Conservation (phyloP, 345 rosid species). For the Toxicodendron radicans region DNA sequence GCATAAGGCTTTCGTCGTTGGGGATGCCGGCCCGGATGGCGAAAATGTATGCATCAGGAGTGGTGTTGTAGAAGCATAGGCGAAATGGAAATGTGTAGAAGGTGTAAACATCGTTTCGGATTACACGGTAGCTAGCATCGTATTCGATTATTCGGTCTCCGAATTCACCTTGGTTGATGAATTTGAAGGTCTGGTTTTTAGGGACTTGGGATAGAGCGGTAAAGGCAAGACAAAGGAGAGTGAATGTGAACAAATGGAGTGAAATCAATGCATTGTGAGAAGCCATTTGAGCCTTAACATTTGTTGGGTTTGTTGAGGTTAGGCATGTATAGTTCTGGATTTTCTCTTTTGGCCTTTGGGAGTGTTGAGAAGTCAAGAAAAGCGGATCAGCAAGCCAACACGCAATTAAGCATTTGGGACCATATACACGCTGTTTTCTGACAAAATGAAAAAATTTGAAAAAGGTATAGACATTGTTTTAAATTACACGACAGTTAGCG, state of each 20-base stretch:
- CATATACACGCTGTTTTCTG: not conserved
- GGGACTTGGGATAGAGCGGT: conserved; percentile 11
- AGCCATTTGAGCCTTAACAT: too few relatives aligned
- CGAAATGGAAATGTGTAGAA: conserved; percentile 17
- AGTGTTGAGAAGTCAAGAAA: not conserved
- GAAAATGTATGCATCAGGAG: conserved; percentile 27
- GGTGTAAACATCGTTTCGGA: not conserved
- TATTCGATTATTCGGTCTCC: conserved; percentile 23
- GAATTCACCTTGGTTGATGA: conserved; percentile 26
- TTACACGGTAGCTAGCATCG: conserved; percentile 16
- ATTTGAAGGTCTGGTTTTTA: conserved; percentile 14
- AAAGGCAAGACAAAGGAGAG: too few relatives aligned
- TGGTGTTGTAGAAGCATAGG: conserved; percentile 33
- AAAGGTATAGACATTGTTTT: too few relatives aligned
- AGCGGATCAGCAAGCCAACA: too few relatives aligned
- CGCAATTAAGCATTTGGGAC: not conserved
- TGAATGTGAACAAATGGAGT: not conserved
- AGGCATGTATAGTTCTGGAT: too few relatives aligned
- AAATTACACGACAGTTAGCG: too few relatives aligned
- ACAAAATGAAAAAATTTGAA: too few relatives aligned
- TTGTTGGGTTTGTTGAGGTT: too few relatives aligned
- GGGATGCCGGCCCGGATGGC: conserved; percentile 24
- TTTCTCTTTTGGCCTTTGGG: too few relatives aligned
- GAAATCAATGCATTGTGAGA: not conserved
- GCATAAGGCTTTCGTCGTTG: conserved; percentile 15